Evolutionary conservation across 768 basidiomycete species (phyloP).

Genomic region (Filobasidium floriforme): DNA sequence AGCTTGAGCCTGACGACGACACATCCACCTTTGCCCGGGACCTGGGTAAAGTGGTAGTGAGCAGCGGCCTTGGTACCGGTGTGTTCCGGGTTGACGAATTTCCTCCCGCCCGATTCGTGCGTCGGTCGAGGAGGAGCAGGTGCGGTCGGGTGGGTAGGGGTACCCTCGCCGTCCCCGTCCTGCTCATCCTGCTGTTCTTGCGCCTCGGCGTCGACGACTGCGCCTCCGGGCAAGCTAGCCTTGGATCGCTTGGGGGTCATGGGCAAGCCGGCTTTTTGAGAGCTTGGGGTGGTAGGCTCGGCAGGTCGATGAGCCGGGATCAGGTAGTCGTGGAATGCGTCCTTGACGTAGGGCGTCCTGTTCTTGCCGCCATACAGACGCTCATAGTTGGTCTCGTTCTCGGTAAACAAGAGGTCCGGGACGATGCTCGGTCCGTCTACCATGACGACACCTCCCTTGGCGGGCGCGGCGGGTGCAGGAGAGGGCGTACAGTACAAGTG

Average conservation of each 20-base stretch:
- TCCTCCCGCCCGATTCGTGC: conserved; percentile 30
- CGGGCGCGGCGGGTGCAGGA: conserved; percentile 75
- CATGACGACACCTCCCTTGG: conserved; percentile 53
- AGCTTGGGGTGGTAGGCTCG: conserved; percentile 19
- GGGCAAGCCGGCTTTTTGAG: conserved; percentile 23
- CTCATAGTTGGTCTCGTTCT: conserved; percentile 93
- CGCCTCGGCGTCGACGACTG: not conserved
- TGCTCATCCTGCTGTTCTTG: conserved; percentile 17
- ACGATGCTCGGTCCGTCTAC: conserved; percentile 59
- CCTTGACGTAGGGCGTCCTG: conserved; percentile 75
- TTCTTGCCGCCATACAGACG: conserved; percentile 86
- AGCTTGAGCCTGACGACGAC: conserved; percentile 90
- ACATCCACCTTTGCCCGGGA: conserved; percentile 86
- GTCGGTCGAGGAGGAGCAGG: conserved; percentile 35
- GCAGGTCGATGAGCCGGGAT: conserved; percentile 71
- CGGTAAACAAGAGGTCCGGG: conserved; percentile 85
- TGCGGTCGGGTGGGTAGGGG: conserved; percentile 39
- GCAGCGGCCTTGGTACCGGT: conserved; percentile 87
- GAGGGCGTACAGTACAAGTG: conserved; percentile 84
- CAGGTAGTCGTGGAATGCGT: conserved; percentile 97
- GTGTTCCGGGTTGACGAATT: conserved; percentile 76
- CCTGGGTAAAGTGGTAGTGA: conserved; percentile 77
- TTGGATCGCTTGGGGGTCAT: conserved; percentile 22
- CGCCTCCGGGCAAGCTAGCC: conserved; percentile 18
- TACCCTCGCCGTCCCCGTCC: conserved; percentile 44